A percentile compares a stretch with the other conserved stretches of the same genome.
Evolutionary conservation across 345 rosid species (phyloP).

Genomic region (Stellera chamaejasme): DNA sequence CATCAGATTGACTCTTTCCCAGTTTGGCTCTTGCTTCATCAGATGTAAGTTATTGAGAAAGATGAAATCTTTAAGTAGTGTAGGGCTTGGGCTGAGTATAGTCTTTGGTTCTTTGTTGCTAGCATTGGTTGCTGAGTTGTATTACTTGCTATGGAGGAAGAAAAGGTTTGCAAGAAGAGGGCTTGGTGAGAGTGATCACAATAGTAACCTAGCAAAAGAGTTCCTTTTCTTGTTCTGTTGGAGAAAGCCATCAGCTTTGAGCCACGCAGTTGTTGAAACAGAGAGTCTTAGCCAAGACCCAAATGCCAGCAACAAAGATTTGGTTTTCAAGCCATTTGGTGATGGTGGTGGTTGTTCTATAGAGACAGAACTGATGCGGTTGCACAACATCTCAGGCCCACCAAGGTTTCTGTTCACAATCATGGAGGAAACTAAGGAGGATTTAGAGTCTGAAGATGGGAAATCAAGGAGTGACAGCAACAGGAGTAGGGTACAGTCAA

Average conservation of each 20-base stretch:
- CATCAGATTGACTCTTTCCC: constrained; percentile 17
- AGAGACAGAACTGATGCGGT: constrained; percentile 54
- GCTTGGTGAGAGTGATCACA: constrained; percentile 29
- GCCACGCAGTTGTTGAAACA: constrained; percentile 25
- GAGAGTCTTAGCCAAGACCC: constrained; percentile 17
- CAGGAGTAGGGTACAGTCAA: constrained; percentile 28
- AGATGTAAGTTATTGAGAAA: constrained; percentile 12
- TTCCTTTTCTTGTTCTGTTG: constrained; percentile 62
- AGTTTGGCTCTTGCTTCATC: background rate
- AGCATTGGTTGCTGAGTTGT: constrained; percentile 75
- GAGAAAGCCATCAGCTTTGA: constrained; percentile 37
- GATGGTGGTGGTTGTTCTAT: constrained; percentile 15
- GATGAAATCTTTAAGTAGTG: constrained; percentile 81
- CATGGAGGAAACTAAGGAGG: constrained; percentile 70
- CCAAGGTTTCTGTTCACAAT: constrained; percentile 80
- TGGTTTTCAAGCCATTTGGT: constrained; percentile 24
- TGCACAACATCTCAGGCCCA: constrained; percentile 43
- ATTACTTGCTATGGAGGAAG: constrained; percentile 80
- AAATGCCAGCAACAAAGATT: constrained; percentile 33
- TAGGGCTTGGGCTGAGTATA: constrained; percentile 80
- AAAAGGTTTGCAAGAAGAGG: constrained; percentile 41
- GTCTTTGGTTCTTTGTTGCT: constrained; percentile 70
- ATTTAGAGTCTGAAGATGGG: constrained; percentile 71
- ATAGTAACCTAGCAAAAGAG: constrained; percentile 58
- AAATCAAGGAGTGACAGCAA: constrained; percentile 32